These are phyloP conservation scores for Mycena alexandri DNA, from an alignment of 768 basidiomycete species.

Conservation along the genomic window DNA sequence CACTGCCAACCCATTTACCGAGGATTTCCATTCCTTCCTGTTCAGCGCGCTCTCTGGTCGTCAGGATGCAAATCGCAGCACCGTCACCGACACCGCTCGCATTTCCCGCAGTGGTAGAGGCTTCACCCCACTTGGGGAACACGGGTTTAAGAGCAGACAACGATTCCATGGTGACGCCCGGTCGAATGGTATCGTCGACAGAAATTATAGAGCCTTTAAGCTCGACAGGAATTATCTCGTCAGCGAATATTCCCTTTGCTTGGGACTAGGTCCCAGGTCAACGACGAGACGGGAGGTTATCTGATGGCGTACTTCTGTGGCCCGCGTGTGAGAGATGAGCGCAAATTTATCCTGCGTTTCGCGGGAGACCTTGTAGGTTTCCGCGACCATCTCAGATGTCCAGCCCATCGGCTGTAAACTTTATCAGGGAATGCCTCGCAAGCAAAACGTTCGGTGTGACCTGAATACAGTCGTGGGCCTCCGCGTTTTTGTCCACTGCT, in stretches of 20 bases:
- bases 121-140: constrained; percentile 83
- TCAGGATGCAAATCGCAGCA: constrained; percentile 86
- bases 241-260: constrained; percentile 77
- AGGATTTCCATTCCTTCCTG: constrained; percentile 82
- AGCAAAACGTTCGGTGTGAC: constrained; percentile 47
- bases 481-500: constrained; percentile 65
- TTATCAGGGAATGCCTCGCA: constrained; percentile 6
- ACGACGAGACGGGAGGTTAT: neutral
- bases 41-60: constrained; percentile 83
- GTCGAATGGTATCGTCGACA: constrained; percentile 89
- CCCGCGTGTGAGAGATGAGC: constrained; percentile 87
- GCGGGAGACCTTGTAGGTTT: constrained; percentile 81
- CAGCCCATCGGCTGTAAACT: constrained; percentile 87
- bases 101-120: constrained; percentile 85
- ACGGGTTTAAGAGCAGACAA: constrained; percentile 86
- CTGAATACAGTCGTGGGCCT: constrained; percentile 84
- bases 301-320: constrained; percentile 62
- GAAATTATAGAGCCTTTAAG: constrained; percentile 75
- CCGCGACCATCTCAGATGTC: constrained; percentile 94
- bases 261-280: neutral
- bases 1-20: constrained; percentile 84
- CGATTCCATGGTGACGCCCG: constrained; percentile 83
- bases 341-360: constrained; percentile 92
- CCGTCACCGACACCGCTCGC: constrained; percentile 94
- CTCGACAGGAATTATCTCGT: constrained; percentile 92